Percentiles rank a stretch among this genome's conserved stretches.
These are phyloP conservation scores for Talaromyces sp. DNA, from an alignment of 2,329 filamentous ascomycete species.

Conservation along the genomic window DNA sequence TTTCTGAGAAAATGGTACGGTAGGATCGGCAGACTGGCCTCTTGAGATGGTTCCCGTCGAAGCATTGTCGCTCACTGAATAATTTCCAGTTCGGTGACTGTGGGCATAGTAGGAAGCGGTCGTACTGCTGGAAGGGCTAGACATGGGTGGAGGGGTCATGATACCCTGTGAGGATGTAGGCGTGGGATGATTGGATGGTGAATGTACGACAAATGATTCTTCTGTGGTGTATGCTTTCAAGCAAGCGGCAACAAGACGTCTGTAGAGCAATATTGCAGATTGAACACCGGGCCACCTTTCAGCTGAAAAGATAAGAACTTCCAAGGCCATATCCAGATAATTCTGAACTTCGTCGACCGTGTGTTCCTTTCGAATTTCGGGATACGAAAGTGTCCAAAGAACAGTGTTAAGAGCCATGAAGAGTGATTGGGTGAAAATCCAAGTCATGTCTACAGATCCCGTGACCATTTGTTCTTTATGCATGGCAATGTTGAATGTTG, in stretches of 20 bases:
- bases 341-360: constrained; percentile 73
- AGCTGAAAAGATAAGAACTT: constrained; percentile 76
- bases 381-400: constrained; percentile 88
- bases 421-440: constrained; percentile 86
- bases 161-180: constrained; percentile 44
- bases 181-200: constrained; percentile 46
- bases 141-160: constrained; percentile 42
- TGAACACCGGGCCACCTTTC: constrained; percentile 90
- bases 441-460: constrained; percentile 80
- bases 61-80: constrained; percentile 31
- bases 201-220: constrained; percentile 55
- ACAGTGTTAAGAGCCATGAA: constrained; percentile 92
- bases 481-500: constrained; percentile 78
- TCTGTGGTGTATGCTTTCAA: constrained; percentile 80
- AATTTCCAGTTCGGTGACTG: constrained; percentile 30
- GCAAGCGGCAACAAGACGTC: constrained; percentile 81
- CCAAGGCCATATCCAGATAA: constrained; percentile 73
- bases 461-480: constrained; percentile 78
- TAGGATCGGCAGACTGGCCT: constrained; percentile 38
- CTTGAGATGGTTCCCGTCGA: constrained; percentile 38
- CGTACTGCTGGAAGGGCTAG: constrained; percentile 45
- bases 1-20: constrained; percentile 24
- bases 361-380: constrained; percentile 75
- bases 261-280: constrained; percentile 81
- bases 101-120: constrained; percentile 40